Evolutionary conservation across 2,329 filamentous ascomycete genomes (phyloP).

Genomic region (Metarhizium sp.): DNA sequence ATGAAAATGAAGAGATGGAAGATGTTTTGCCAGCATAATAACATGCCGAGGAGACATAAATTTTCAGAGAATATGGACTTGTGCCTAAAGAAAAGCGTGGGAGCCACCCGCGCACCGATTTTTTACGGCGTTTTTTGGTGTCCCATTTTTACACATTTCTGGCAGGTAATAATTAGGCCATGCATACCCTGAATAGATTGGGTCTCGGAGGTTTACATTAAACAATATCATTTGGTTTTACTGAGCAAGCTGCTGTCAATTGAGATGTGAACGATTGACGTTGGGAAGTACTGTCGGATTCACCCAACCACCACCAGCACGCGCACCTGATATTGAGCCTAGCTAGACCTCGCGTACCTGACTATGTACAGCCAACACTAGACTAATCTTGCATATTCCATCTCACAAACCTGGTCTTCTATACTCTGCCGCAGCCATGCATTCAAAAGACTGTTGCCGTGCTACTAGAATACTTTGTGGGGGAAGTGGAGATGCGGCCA

Average conservation of each 20-base stretch:
- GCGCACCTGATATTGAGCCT: background rate
- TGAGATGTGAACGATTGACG: background rate
- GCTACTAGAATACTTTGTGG: background rate
- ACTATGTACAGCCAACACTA: too few relatives aligned
- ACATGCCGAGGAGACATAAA: background rate
- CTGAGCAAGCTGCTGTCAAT: background rate
- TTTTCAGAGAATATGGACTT: background rate
- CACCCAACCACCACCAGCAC: background rate
- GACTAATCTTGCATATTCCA: too few relatives aligned
- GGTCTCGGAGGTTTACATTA: conserved; percentile 3
- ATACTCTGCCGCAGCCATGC: too few relatives aligned
- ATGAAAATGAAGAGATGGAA: conserved; percentile 66
- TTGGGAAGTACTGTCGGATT: background rate
- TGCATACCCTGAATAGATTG: conserved; percentile 17
- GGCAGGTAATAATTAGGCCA: background rate
- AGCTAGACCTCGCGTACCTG: too few relatives aligned
- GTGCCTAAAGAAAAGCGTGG: background rate
- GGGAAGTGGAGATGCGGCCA: background rate
- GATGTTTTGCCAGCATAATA: conserved; percentile 46
- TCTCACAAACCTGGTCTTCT: too few relatives aligned
- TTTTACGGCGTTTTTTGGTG: background rate
- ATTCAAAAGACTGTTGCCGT: background rate
- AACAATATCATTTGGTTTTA: background rate
- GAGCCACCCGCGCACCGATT: background rate
- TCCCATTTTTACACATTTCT: background rate